Evolutionary conservation across 345 rosid species (phyloP).

Genomic region (Trapa incisa): DNA sequence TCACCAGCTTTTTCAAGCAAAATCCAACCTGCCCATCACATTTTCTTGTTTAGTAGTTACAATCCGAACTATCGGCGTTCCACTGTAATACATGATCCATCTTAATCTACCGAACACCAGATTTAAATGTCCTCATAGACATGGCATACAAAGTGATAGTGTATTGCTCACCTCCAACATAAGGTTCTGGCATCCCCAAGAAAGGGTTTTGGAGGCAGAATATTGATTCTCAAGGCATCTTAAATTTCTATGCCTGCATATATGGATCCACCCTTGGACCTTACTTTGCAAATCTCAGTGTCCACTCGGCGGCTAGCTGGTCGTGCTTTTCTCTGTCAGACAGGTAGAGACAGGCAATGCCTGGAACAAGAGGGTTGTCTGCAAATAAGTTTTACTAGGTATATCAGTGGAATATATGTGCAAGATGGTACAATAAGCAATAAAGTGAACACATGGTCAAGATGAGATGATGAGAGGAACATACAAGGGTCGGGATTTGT

Average conservation of each 20-base stretch:
- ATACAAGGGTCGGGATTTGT: slow-evolving; percentile 65
- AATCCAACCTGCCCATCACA: background rate
- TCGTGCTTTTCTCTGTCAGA: slow-evolving; percentile 69
- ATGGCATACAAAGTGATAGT: background rate
- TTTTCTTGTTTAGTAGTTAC: no score
- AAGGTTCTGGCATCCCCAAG: background rate
- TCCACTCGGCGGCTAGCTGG: slow-evolving; percentile 78
- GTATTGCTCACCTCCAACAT: background rate
- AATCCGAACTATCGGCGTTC: no score
- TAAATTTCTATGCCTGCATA: background rate
- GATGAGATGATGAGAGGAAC: background rate
- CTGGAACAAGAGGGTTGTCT: slow-evolving; percentile 56
- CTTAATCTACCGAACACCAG: no score
- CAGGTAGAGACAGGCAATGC: slow-evolving; percentile 58
- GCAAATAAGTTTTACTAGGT: slow-evolving; percentile 5
- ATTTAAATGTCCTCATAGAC: background rate
- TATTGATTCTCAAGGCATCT: background rate
- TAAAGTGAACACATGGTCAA: background rate
- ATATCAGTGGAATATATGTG: background rate
- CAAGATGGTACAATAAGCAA: no score
- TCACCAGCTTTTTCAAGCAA: background rate
- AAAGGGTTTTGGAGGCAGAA: background rate
- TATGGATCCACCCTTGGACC: background rate
- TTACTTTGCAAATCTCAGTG: slow-evolving; percentile 72
- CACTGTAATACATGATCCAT: no score